Evolutionary conservation across 2,329 filamentous ascomycete species (phyloP).

Genomic region (Hypoxylon rubiginosum): DNA sequence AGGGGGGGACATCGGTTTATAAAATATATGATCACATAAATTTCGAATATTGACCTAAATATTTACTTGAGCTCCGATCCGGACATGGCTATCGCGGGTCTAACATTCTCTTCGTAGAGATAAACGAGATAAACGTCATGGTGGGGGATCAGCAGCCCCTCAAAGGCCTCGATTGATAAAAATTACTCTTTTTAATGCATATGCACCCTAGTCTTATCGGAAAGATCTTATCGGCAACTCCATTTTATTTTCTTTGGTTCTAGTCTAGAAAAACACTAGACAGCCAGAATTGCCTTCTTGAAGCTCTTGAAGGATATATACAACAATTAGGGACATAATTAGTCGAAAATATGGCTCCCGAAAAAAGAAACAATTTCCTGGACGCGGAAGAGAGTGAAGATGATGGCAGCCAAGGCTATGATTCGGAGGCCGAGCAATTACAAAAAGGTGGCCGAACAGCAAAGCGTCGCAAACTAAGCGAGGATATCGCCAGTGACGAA

Average conservation of each 20-base stretch:
- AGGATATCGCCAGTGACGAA: slow-evolving; percentile 46
- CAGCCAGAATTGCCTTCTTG: neutral
- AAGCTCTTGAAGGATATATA: neutral
- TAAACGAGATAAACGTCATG: slow-evolving; percentile 30
- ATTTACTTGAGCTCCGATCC: slow-evolving; percentile 14
- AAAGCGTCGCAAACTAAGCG: slow-evolving; percentile 63
- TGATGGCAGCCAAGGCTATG: slow-evolving; percentile 70
- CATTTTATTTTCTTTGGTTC: slow-evolving; percentile 27
- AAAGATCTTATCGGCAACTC: slow-evolving; percentile 21
- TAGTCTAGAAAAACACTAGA: slow-evolving; percentile 3
- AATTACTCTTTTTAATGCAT: slow-evolving; percentile 1
- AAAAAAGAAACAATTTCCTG: slow-evolving; percentile 81
- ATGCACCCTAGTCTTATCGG: slow-evolving; percentile 16
- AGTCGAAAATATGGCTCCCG: slow-evolving; percentile 68
- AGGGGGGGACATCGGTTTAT: too few relatives aligned
- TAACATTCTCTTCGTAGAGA: slow-evolving; percentile 3
- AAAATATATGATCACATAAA: neutral
- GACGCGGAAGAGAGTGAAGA: slow-evolving; percentile 72
- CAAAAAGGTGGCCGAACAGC: slow-evolving; percentile 72
- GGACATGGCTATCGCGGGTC: slow-evolving; percentile 18
- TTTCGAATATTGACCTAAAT: slow-evolving; percentile 13
- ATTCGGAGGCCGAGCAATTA: slow-evolving; percentile 76
- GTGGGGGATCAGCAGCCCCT: slow-evolving; percentile 39
- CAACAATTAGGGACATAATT: neutral
- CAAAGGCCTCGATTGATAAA: slow-evolving; percentile 20